These are phyloP conservation scores for Petrea volubilis DNA, from an alignment of 257 asterid species.

Conservation along the genomic window DNA sequence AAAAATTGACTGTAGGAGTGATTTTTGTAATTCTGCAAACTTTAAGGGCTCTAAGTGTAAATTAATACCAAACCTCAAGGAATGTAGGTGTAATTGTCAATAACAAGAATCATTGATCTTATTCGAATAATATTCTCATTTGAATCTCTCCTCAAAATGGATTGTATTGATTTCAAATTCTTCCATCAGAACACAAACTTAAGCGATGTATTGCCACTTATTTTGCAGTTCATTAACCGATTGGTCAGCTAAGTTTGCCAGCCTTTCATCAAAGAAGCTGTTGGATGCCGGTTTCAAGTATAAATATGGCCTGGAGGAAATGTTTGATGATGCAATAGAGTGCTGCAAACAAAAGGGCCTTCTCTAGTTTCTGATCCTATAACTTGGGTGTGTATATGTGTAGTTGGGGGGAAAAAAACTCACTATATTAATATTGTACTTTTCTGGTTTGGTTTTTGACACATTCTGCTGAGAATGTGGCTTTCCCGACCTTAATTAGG, in stretches of 20 bases:
- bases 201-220: not conserved
- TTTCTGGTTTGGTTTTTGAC: too few relatives aligned
- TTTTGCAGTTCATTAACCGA: slow-evolving; percentile 9
- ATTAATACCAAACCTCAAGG: too few relatives aligned
- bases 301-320: slow-evolving; percentile 37
- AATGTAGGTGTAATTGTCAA: too few relatives aligned
- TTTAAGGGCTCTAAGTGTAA: not conserved
- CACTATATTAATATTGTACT: too few relatives aligned
- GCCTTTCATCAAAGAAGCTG: slow-evolving; percentile 42
- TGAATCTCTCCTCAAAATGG: too few relatives aligned
- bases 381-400: not conserved
- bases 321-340: slow-evolving; percentile 43
- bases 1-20: too few relatives aligned
- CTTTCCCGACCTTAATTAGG: too few relatives aligned
- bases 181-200: not conserved
- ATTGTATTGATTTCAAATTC: too few relatives aligned
- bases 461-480: too few relatives aligned
- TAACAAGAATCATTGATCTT: too few relatives aligned
- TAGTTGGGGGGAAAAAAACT: too few relatives aligned
- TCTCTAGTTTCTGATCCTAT: slow-evolving; percentile 14
- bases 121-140: too few relatives aligned
- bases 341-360: slow-evolving; percentile 35
- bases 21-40: not conserved
- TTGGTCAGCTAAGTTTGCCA: not conserved
- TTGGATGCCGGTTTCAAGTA: slow-evolving; percentile 41